A percentile compares a stretch with the other conserved stretches of the same genome.
Conservation (phyloP, 176 grass and related monocot species). For the Calamus simplicifolius region DNA sequence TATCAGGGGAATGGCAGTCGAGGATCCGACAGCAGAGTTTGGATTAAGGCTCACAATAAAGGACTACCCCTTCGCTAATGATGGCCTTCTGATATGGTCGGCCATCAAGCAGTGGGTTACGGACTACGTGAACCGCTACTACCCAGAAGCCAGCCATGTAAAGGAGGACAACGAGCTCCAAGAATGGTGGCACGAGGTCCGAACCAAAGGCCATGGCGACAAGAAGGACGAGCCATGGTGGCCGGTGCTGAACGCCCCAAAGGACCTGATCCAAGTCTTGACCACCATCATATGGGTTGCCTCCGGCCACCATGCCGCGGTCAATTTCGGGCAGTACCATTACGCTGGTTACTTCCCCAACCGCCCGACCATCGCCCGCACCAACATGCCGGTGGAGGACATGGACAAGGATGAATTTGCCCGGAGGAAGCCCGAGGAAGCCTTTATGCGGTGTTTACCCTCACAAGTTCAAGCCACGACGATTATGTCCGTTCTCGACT, state of each 20-base stretch:
- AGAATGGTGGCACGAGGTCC: slow-evolving; percentile 75
- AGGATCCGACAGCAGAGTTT: slow-evolving; percentile 24
- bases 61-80: slow-evolving; percentile 74
- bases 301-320: slow-evolving; percentile 72
- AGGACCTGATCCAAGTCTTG: slow-evolving; percentile 31
- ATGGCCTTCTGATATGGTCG: slow-evolving; percentile 67
- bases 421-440: slow-evolving; percentile 35
- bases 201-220: slow-evolving; percentile 68
- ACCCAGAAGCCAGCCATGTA: slow-evolving; percentile 34
- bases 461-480: slow-evolving; percentile 56
- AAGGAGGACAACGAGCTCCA: slow-evolving; percentile 46
- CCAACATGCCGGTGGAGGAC: slow-evolving; percentile 70
- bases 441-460: slow-evolving; percentile 49
- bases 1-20: slow-evolving; percentile 58
- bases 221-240: slow-evolving; percentile 96
- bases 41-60: slow-evolving; percentile 57
- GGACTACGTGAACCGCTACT: slow-evolving; percentile 54
- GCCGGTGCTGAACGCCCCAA: slow-evolving; percentile 35
- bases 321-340: slow-evolving; percentile 90
- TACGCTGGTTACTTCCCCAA: slow-evolving; percentile 81
- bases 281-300: slow-evolving; percentile 80
- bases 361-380: slow-evolving; percentile 50
- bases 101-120: slow-evolving; percentile 49
- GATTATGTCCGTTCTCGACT: slow-evolving; percentile 73
- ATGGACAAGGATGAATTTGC: slow-evolving; percentile 10